Base-by-base conservation (phyloP, 139 green algal genomes). In the Chlamydomonas eustigma region DNA sequence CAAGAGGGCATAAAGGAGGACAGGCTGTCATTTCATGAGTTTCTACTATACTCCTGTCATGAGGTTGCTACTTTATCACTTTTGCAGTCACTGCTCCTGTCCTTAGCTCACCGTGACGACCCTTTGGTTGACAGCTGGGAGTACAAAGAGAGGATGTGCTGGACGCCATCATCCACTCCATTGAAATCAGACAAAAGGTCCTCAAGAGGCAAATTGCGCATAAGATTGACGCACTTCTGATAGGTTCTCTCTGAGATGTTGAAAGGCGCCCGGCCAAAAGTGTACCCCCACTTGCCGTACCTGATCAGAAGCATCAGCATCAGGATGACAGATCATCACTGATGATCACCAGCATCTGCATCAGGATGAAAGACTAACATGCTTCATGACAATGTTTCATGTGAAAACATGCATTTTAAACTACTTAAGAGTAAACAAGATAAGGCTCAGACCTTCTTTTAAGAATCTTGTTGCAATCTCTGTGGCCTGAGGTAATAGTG, bases 221-320 rank as follows among this genome's bases (percentile, higher is more conserved):
- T 72, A 6, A 3, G 28, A 12, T 39, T 34, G 3, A 72, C 65
- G 28, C 65, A 72, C 65, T 75, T 34, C 32, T 72, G 31, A 80
- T 93, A 97, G n/a, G 85, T 71, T 6, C 81, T 37, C 25, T 71
- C 34, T 3, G 76, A 75, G 71, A 95, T 91, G 79, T 93, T 94
- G 83, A 92, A 98, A 1, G 82, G 81, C 2, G 88, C 92, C 24
- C 94, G 87, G 2, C 95, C 95, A 78, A 97, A 98, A 36, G 74
- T 66, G 79, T 98, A 99, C 12, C 92, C 94, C 86, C 91, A 97
- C 65, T 88, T 88, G 63, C 91, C 93, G 79, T 99, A 99, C 87
- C 85, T 89, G 65, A n/a, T n/a, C n/a, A n/a, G n/a, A n/a, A n/a
- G n/a, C n/a, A n/a, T n/a, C n/a, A n/a, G n/a, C n/a, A n/a, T n/a